These are phyloP conservation scores for Penicillium sp. DNA, from an alignment of 2,329 filamentous ascomycete genomes.

Conservation along the genomic window DNA sequence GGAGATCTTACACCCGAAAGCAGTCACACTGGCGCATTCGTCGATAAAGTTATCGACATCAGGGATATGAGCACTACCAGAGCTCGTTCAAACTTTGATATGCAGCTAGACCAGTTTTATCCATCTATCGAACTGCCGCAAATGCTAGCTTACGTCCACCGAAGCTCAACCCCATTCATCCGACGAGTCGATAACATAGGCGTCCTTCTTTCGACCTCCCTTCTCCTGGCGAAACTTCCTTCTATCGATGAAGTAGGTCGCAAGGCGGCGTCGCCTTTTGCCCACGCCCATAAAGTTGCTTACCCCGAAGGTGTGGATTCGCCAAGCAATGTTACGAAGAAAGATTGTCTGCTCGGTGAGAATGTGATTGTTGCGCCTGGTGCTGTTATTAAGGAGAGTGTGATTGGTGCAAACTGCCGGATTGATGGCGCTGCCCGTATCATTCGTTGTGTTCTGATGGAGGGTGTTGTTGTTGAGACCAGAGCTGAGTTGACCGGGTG, in stretches of 20 bases:
- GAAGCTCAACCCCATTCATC: neutral
- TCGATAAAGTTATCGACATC: neutral
- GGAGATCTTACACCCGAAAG: neutral
- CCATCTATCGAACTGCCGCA: neutral
- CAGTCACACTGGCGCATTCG: neutral
- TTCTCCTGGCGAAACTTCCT: neutral
- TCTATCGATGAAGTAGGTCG: constrained; percentile 3
- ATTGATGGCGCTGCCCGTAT: neutral
- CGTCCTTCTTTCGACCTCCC: neutral
- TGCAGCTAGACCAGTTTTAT: neutral
- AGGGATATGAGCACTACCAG: neutral
- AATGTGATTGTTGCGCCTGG: neutral
- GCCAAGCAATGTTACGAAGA: neutral
- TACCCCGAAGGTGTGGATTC: neutral
- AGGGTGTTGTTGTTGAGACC: neutral
- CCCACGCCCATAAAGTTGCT: constrained; percentile 1
- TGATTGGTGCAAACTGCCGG: constrained; percentile 1
- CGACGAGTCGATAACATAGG: neutral
- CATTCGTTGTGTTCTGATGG: constrained; percentile 4
- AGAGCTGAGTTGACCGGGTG: neutral
- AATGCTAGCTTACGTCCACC: neutral
- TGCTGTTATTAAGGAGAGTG: constrained; percentile 1
- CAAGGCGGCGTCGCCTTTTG: neutral
- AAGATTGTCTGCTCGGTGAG: neutral
- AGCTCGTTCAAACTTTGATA: neutral